Conservation (phyloP, 352 stramenopile genomes). For the Phytopythium montanum region DNA sequence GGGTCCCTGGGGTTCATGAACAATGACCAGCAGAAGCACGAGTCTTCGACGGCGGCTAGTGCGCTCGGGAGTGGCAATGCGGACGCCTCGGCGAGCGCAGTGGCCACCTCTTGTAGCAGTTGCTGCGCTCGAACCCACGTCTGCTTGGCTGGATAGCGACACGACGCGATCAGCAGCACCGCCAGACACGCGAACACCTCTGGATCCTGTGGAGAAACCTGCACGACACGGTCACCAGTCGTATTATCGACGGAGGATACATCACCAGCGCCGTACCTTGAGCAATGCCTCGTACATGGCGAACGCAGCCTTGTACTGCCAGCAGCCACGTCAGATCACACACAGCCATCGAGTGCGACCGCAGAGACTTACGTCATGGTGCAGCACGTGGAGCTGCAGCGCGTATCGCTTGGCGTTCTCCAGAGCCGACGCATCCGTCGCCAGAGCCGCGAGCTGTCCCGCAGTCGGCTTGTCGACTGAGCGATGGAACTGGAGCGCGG, state of each 20-base stretch:
- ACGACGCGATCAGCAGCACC: conserved; percentile 50
- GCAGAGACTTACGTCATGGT: conserved; percentile 38
- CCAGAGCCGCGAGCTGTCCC: not conserved
- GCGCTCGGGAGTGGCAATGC: conserved; percentile 2
- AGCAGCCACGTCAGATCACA: not conserved
- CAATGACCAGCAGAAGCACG: conserved; percentile 63
- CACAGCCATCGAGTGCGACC: not conserved
- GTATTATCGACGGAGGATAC: not conserved
- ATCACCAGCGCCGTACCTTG: conserved; percentile 24
- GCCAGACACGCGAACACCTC: conserved; percentile 43
- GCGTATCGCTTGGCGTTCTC: conserved; percentile 35
- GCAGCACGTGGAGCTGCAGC: conserved; percentile 42
- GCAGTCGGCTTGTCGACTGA: conserved; percentile 10
- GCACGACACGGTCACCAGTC: not conserved
- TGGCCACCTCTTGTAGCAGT: conserved; percentile 29
- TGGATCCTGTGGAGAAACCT: conserved; percentile 33
- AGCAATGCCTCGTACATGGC: conserved; percentile 47
- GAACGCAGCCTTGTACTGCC: conserved; percentile 49
- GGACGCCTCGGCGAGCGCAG: not conserved
- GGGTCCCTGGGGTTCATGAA: conserved; percentile 48
- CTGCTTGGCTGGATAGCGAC: conserved; percentile 52
- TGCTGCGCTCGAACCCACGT: conserved; percentile 39
- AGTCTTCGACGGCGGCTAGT: conserved; percentile 41
- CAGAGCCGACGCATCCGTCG: conserved; percentile 14
- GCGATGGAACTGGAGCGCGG: conserved; percentile 40